A percentile compares a stretch with the other conserved stretches of the same genome.
phyloP scores from a whole-genome alignment of 371 early-diverging fungal genomes.

The Nematocida sp. region DNA sequence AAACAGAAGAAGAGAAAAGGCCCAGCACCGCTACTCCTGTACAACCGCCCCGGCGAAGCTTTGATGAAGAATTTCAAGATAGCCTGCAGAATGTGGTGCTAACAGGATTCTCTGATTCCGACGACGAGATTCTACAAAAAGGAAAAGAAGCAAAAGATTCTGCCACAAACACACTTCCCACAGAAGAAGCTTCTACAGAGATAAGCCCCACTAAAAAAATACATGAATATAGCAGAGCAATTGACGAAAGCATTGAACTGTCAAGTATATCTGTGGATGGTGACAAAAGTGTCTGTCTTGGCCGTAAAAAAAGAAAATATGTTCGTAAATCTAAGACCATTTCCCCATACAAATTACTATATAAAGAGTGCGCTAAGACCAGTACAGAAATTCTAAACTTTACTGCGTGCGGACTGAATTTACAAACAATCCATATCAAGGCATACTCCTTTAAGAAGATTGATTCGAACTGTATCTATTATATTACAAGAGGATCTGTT shows the following conservation, averaged over 20 bases:
- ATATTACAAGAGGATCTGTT: slow-evolving; percentile 34
- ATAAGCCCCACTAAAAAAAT: background rate
- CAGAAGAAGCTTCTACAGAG: too few species aligned
- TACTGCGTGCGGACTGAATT: background rate
- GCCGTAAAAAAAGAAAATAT: background rate
- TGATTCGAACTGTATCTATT: slow-evolving; percentile 10
- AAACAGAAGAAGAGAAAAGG: background rate
- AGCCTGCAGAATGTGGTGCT: slow-evolving; percentile 14
- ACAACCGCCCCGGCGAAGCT: slow-evolving; percentile 1
- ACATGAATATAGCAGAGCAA: background rate
- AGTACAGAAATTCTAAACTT: background rate
- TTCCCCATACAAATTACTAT: background rate
- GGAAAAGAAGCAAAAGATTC: background rate
- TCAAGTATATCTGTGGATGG: background rate
- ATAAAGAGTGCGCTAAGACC: background rate
- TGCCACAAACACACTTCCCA: background rate
- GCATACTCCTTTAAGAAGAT: background rate
- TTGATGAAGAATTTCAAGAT: slow-evolving; percentile 30
- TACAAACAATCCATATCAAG: slow-evolving; percentile 1
- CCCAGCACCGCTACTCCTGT: too few species aligned
- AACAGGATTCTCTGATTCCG: slow-evolving; percentile 24
- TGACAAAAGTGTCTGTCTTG: background rate
- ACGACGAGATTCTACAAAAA: background rate
- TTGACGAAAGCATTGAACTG: background rate
- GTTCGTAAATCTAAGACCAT: background rate